phyloP scores from a whole-genome alignment of 306 rosid genomes.

The Fagus sylvatica region DNA sequence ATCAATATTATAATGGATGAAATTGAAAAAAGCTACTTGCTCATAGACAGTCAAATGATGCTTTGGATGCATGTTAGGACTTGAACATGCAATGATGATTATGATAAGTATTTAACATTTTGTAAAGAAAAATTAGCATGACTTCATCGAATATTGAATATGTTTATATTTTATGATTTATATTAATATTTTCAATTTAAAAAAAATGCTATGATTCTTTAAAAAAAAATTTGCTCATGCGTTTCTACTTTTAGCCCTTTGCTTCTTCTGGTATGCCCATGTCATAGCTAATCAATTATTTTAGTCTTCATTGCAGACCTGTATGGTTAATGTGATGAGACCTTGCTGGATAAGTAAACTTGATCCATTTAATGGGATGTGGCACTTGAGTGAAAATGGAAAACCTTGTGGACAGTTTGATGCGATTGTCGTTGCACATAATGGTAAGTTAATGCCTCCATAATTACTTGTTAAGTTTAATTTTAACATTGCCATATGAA shows the following conservation, averaged over 20 bases:
- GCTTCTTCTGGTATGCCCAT: conserved; percentile 4
- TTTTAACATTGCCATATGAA: not conserved
- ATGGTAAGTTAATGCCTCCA: conserved; percentile 46
- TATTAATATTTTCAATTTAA: not conserved
- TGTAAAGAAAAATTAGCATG: not conserved
- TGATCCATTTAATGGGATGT: conserved; percentile 91
- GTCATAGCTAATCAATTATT: conserved; percentile 29
- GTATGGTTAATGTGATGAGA: conserved; percentile 68
- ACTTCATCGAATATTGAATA: not conserved
- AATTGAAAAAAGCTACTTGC: not conserved
- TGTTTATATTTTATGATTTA: not conserved
- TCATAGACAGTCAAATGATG: not conserved
- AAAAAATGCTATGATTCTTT: not conserved
- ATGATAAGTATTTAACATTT: not conserved
- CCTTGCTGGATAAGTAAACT: conserved; percentile 90
- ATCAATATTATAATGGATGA: not conserved
- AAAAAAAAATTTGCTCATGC: not conserved
- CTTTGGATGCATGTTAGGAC: not conserved
- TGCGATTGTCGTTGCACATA: conserved; percentile 90
- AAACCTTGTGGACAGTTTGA: conserved; percentile 83
- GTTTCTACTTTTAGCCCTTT: not conserved
- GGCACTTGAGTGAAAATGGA: conserved; percentile 93
- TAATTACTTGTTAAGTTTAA: not conserved
- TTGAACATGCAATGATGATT: not conserved
- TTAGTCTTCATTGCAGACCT: conserved; percentile 46